Conservation (phyloP, 345 rosid genomes). For the Rubroshorea leprosula region DNA sequence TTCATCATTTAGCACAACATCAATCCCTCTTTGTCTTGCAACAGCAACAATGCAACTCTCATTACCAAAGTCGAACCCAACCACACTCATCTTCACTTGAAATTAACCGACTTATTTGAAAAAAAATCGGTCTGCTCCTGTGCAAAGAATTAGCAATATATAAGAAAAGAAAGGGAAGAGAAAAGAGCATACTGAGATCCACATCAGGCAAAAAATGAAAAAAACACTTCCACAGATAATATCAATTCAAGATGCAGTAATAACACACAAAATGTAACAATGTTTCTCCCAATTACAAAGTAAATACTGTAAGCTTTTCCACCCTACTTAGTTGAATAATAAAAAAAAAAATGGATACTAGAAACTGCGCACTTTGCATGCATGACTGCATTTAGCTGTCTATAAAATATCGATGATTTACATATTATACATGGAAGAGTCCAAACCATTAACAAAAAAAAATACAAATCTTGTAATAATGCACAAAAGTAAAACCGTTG, state of each 20-base stretch:
- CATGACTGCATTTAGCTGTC: too few relatives aligned
- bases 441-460: too few relatives aligned
- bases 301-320: background rate
- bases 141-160: background rate
- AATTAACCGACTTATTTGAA: background rate
- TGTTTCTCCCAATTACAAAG: background rate
- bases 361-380: too few relatives aligned
- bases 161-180: background rate
- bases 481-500: too few relatives aligned
- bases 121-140: constrained; percentile 6
- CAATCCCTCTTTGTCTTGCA: constrained; percentile 97
- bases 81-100: constrained; percentile 71
- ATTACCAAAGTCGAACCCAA: constrained; percentile 95
- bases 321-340: too few relatives aligned
- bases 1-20: constrained; percentile 96
- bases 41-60: constrained; percentile 96
- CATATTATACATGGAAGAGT: too few relatives aligned
- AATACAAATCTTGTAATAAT: too few relatives aligned
- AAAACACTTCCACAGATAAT: background rate
- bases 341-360: too few relatives aligned
- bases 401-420: too few relatives aligned
- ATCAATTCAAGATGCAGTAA: background rate
- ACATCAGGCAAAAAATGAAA: background rate
- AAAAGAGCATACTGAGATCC: background rate
- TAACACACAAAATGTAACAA: background rate